phyloP scores from a whole-genome alignment of 768 basidiomycete species.

The Nidularia pulvinata region DNA sequence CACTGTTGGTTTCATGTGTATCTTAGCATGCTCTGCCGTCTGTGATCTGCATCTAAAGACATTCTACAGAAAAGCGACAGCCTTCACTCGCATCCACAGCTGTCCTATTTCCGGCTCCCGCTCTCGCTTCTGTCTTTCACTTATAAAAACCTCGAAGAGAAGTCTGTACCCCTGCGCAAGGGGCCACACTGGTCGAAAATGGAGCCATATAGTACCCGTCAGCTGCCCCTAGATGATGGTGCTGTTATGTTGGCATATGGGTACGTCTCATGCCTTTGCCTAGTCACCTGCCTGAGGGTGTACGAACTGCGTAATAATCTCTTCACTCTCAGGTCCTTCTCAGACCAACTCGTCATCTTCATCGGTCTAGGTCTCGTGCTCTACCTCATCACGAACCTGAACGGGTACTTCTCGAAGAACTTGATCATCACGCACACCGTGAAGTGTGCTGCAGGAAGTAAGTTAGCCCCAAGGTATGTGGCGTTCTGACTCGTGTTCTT shows the following conservation, averaged over 20 bases:
- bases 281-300: not conserved
- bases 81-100: conserved; percentile 38
- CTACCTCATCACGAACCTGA: conserved; percentile 32
- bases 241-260: conserved; percentile 38
- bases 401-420: conserved; percentile 32
- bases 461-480: conserved; percentile 34
- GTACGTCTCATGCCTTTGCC: conserved; percentile 5
- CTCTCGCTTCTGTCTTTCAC: conserved; percentile 41
- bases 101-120: conserved; percentile 41
- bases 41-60: not conserved
- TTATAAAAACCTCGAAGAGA: conserved; percentile 38
- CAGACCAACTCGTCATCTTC: conserved; percentile 34
- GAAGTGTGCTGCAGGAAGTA: conserved; percentile 42
- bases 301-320: not conserved
- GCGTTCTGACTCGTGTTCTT: not conserved
- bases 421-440: conserved; percentile 37
- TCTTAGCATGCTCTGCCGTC: not conserved
- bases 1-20: conserved; percentile 40
- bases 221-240: conserved; percentile 42
- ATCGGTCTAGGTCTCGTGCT: conserved; percentile 33
- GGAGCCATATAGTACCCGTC: conserved; percentile 37
- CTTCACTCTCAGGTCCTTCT: conserved; percentile 24
- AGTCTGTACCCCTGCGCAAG: conserved; percentile 33
- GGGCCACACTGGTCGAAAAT: conserved; percentile 22
- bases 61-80: conserved; percentile 25